Conservation (phyloP, 495 filamentous ascomycete species). For the Parathielavia hyrcaniae region DNA sequence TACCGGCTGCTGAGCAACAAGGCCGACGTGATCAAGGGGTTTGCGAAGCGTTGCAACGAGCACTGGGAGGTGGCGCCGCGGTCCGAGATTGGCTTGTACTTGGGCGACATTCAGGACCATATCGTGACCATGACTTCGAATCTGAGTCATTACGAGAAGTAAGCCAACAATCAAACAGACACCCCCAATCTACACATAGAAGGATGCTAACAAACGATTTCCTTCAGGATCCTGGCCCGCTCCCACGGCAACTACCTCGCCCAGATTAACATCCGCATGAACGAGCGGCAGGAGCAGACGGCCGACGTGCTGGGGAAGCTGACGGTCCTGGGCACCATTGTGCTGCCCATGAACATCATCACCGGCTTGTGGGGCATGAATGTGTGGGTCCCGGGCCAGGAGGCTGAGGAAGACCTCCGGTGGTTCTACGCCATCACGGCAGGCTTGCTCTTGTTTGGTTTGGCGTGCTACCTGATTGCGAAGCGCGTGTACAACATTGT, state of each 20-base stretch:
- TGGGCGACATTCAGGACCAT: slow-evolving; percentile 97
- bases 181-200: slow-evolving; percentile 14
- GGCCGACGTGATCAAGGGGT: slow-evolving; percentile 97
- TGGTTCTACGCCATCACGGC: slow-evolving; percentile 66
- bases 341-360: slow-evolving; percentile 96
- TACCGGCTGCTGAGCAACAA: slow-evolving; percentile 93
- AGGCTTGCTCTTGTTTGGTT: slow-evolving; percentile 68
- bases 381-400: slow-evolving; percentile 87
- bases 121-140: slow-evolving; percentile 98
- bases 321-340: slow-evolving; percentile 92
- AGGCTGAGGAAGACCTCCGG: slow-evolving; percentile 46
- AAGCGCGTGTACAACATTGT: slow-evolving; percentile 62
- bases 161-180: slow-evolving; percentile 31
- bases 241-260: slow-evolving; percentile 96
- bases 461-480: slow-evolving; percentile 71
- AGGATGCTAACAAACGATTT: slow-evolving; percentile 8
- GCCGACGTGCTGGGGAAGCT: slow-evolving; percentile 90
- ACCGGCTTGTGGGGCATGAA: slow-evolving; percentile 99
- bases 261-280: slow-evolving; percentile 88
- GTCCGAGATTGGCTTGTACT: slow-evolving; percentile 89
- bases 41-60: slow-evolving; percentile 98
- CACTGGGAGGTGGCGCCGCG: slow-evolving; percentile 94
- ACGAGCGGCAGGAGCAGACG: slow-evolving; percentile 93
- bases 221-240: slow-evolving; percentile 70
- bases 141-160: slow-evolving; percentile 93